A percentile compares a stretch with the other conserved stretches of the same genome.
Evolutionary conservation across 2,329 filamentous ascomycete genomes (phyloP).

Genomic region (Graphilbum ipis-grandicollis): DNA sequence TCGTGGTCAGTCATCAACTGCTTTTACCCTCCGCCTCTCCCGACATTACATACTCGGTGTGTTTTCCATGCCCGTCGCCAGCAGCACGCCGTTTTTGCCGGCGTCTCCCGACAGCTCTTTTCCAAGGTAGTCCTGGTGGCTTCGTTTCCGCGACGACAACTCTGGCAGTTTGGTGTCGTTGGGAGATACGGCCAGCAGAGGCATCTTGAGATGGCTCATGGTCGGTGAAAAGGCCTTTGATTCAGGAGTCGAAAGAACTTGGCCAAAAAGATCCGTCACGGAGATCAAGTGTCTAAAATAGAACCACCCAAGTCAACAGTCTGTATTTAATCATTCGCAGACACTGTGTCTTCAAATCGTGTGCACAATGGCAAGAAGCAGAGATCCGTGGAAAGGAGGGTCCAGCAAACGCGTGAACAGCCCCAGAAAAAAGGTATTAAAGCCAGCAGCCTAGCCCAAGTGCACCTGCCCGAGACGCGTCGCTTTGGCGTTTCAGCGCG

Average conservation of each 20-base stretch:
- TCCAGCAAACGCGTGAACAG: conserved; percentile 1
- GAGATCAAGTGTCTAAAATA: no score
- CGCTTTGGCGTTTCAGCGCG: conserved; percentile 5
- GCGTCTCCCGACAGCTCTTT: neutral
- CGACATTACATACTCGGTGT: conserved; percentile 3
- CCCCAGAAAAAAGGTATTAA: no score
- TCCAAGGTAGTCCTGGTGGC: conserved; percentile 25
- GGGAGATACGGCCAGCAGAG: conserved; percentile 27
- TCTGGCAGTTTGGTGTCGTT: conserved; percentile 28
- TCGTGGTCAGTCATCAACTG: neutral
- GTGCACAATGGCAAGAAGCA: no score
- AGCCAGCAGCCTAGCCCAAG: no score
- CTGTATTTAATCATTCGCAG: no score
- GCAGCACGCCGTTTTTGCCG: conserved; percentile 8
- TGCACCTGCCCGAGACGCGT: conserved; percentile 11
- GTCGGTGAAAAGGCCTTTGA: no score
- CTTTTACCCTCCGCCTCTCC: neutral
- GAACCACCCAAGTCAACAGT: no score
- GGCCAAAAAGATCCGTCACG: no score
- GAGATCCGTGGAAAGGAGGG: neutral
- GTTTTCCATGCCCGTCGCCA: conserved; percentile 7
- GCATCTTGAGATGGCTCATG: conserved; percentile 19
- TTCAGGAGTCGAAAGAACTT: no score
- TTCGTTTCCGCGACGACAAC: conserved; percentile 24
- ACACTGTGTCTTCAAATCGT: no score